phyloP scores from a whole-genome alignment of 306 rosid genomes.

The Vicia faba region DNA sequence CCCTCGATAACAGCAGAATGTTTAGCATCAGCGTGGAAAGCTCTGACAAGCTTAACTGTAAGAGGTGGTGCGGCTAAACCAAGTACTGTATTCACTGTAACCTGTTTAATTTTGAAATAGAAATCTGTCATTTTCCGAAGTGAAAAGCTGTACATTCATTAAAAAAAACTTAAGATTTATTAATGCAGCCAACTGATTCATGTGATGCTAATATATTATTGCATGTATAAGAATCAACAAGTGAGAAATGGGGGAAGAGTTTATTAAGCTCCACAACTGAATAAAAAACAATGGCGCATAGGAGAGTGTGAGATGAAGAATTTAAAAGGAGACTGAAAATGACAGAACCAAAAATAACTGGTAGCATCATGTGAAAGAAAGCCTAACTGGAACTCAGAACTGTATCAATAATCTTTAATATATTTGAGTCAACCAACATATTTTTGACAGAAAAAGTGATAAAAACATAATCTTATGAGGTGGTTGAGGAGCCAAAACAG shows the following conservation, averaged over 20 bases:
- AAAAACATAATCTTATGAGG: conserved; percentile 1
- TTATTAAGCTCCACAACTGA: conserved; percentile 5
- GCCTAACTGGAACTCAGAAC: not conserved
- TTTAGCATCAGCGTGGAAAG: conserved; percentile 62
- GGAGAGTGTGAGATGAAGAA: conserved; percentile 13
- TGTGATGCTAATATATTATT: conserved; percentile 4
- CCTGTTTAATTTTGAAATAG: conserved; percentile 56
- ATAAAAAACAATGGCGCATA: not conserved
- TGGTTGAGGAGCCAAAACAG: no score
- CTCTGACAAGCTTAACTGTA: conserved; percentile 77
- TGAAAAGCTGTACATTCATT: not conserved
- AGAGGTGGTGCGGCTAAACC: conserved; percentile 88
- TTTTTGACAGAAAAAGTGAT: not conserved
- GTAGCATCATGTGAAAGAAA: not conserved
- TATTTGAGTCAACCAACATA: conserved; percentile 5
- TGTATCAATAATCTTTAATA: not conserved
- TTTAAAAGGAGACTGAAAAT: not conserved
- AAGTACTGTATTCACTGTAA: conserved; percentile 81
- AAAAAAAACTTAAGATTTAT: not conserved
- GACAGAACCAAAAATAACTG: not conserved
- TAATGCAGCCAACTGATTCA: conserved; percentile 7
- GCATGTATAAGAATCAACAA: conserved; percentile 30
- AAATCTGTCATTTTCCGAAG: conserved; percentile 26
- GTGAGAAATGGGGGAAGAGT: conserved; percentile 11
- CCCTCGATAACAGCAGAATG: conserved; percentile 55